These are phyloP conservation scores for Basipetospora chlamydospora DNA, from an alignment of 2,329 filamentous ascomycete genomes.

Conservation along the genomic window DNA sequence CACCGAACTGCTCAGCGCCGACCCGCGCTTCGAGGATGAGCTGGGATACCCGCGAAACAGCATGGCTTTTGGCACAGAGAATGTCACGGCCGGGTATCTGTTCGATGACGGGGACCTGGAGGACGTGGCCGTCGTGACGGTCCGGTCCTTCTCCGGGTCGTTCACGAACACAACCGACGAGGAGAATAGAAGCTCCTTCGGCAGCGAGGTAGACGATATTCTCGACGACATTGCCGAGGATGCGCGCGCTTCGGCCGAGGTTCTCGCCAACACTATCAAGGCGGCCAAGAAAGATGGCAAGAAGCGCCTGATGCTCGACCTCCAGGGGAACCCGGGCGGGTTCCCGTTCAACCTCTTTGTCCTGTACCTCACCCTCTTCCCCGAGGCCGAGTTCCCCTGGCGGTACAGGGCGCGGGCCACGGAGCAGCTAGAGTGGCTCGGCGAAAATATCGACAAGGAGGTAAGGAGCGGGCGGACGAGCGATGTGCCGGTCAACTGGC, in stretches of 20 bases:
- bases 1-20: neutral
- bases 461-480: no score
- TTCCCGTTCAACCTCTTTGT: slow-evolving; percentile 15
- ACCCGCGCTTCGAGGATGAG: neutral
- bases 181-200: no score
- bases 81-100: neutral
- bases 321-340: slow-evolving; percentile 47
- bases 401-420: neutral
- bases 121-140: neutral
- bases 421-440: neutral
- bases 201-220: no score
- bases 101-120: neutral
- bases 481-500: no score
- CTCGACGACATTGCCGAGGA: no score
- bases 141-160: neutral
- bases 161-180: no score
- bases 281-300: slow-evolving; percentile 30
- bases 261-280: slow-evolving; percentile 16
- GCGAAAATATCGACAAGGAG: neutral
- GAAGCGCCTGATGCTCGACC: slow-evolving; percentile 48
- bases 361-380: neutral
- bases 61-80: neutral
- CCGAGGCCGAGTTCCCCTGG: neutral
- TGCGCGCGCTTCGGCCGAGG: no score
- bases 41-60: neutral